Conservation (phyloP, 139 green algal genomes). For the Spirogloea muscicola region DNA sequence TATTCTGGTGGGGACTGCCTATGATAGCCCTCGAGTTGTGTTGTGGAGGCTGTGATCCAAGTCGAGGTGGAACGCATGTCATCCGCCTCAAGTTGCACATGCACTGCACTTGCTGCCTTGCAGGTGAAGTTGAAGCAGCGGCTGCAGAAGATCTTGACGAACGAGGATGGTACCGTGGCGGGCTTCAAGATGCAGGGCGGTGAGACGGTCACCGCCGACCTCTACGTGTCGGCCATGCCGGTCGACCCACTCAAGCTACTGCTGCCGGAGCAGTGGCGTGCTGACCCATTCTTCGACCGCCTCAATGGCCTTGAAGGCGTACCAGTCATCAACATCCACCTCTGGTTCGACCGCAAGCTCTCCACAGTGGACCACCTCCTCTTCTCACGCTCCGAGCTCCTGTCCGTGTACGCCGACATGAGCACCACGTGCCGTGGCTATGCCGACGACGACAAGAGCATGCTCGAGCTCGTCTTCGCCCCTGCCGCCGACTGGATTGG, state of each 20-base stretch:
- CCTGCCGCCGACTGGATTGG: slow-evolving; percentile 59
- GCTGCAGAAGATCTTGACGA: slow-evolving; percentile 59
- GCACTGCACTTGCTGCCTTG: slow-evolving; percentile 15
- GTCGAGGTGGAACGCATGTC: too few species aligned
- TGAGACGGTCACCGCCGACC: slow-evolving; percentile 69
- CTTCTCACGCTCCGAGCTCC: slow-evolving; percentile 87
- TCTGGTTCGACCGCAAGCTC: slow-evolving; percentile 98
- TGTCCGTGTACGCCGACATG: slow-evolving; percentile 99
- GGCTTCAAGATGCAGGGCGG: slow-evolving; percentile 70
- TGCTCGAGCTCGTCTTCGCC: slow-evolving; percentile 99
- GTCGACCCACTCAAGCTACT: slow-evolving; percentile 95
- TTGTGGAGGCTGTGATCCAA: too few species aligned
- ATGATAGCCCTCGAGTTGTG: too few species aligned
- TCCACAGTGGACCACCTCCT: slow-evolving; percentile 95
- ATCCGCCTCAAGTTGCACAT: too few species aligned
- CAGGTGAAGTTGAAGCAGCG: slow-evolving; percentile 50
- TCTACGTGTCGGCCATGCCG: slow-evolving; percentile 94
- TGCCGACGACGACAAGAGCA: slow-evolving; percentile 63
- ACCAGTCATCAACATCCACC: slow-evolving; percentile 99
- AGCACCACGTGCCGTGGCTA: slow-evolving; percentile 79
- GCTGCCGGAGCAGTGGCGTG: slow-evolving; percentile 75
- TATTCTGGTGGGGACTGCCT: too few species aligned
- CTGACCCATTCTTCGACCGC: slow-evolving; percentile 80
- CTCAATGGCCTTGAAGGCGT: slow-evolving; percentile 90
- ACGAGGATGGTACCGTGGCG: slow-evolving; percentile 74